These are phyloP conservation scores for Fusarium udum DNA, from an alignment of 2,329 filamentous ascomycete species.

Conservation along the genomic window DNA sequence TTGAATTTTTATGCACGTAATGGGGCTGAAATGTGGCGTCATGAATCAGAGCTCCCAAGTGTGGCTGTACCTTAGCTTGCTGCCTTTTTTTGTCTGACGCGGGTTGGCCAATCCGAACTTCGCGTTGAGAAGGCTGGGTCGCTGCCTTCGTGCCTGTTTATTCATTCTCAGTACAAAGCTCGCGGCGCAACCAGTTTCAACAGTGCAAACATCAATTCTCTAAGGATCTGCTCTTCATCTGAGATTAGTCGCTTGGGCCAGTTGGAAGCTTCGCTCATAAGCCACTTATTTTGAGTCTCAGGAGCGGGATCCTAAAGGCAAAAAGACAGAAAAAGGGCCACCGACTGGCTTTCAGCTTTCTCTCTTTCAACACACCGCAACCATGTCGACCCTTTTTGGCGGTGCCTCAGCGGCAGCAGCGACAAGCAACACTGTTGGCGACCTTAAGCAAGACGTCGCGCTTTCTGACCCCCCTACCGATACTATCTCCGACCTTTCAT, in stretches of 20 bases:
- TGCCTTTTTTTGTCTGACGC: slow-evolving; percentile 29
- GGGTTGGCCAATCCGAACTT: slow-evolving; percentile 41
- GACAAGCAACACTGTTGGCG: slow-evolving; percentile 79
- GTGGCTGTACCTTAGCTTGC: slow-evolving; percentile 19
- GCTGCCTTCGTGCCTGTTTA: slow-evolving; percentile 45
- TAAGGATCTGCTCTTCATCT: neutral
- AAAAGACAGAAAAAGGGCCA: slow-evolving; percentile 9
- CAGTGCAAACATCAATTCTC: neutral
- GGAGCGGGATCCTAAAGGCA: neutral
- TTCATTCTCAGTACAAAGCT: slow-evolving; percentile 36
- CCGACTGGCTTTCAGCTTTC: slow-evolving; percentile 2
- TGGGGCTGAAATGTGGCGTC: slow-evolving; percentile 32
- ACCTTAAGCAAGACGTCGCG: slow-evolving; percentile 88
- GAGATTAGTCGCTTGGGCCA: neutral
- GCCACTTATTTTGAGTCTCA: neutral
- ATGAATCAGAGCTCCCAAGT: slow-evolving; percentile 24
- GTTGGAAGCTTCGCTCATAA: neutral
- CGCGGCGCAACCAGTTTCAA: slow-evolving; percentile 22
- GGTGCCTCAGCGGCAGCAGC: slow-evolving; percentile 59
- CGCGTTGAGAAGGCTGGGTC: slow-evolving; percentile 42
- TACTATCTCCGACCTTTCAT: slow-evolving; percentile 86
- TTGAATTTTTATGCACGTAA: slow-evolving; percentile 42
- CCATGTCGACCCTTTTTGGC: slow-evolving; percentile 73
- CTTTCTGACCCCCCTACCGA: slow-evolving; percentile 84
- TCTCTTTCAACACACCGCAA: slow-evolving; percentile 34